These are phyloP conservation scores for Lecanosticta acicola DNA, from an alignment of 2,329 filamentous ascomycete species.

Conservation along the genomic window DNA sequence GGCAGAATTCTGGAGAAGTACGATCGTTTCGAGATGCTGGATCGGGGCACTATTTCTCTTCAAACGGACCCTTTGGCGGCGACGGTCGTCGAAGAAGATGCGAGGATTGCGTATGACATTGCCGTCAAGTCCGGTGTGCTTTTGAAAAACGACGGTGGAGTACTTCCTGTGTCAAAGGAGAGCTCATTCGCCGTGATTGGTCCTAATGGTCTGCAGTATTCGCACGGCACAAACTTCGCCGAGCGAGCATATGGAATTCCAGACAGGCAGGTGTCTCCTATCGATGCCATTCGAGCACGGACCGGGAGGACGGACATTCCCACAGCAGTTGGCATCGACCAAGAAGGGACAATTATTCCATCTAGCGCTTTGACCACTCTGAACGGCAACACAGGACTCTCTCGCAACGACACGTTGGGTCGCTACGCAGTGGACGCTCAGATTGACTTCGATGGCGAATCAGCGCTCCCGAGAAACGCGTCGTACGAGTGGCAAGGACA, in stretches of 20 bases:
- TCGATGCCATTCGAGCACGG: neutral
- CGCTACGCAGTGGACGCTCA: neutral
- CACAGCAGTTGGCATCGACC: neutral
- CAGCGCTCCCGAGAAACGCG: neutral
- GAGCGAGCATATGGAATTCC: neutral
- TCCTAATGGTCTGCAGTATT: neutral
- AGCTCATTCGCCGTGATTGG: neutral
- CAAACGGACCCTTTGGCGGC: neutral
- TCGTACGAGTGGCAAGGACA: neutral
- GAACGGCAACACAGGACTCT: neutral
- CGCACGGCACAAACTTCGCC: neutral
- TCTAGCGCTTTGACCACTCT: neutral
- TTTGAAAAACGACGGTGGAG: neutral
- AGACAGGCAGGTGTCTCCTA: neutral
- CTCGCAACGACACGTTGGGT: neutral
- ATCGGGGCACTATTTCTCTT: neutral
- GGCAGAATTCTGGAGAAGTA: neutral
- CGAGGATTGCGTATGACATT: neutral
- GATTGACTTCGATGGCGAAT: neutral
- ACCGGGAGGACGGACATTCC: neutral
- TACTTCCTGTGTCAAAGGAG: neutral
- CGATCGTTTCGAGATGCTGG: neutral
- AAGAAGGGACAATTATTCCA: neutral
- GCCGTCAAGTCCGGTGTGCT: neutral
- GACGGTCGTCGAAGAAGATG: neutral